These are phyloP conservation scores for Phytopythium vexans DNA, from an alignment of 352 stramenopile species.

Conservation along the genomic window DNA sequence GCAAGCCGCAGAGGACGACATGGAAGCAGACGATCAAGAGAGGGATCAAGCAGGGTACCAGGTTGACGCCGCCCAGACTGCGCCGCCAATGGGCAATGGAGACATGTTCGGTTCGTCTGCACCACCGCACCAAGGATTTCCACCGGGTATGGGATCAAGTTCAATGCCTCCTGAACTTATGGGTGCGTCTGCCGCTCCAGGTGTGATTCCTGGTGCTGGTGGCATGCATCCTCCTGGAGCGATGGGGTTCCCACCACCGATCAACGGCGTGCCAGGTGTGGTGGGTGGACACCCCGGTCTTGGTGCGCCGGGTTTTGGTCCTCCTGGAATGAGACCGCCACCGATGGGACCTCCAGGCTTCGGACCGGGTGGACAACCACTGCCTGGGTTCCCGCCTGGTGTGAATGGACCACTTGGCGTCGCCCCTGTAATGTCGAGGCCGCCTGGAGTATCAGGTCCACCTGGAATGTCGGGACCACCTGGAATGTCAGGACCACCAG, in stretches of 20 bases:
- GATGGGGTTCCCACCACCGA: no score
- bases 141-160: not conserved
- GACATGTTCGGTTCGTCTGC: not conserved
- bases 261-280: no score
- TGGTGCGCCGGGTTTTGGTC: slow-evolving; percentile 10
- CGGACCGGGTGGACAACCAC: slow-evolving; percentile 1
- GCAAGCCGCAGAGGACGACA: slow-evolving; percentile 33
- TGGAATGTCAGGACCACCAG: not conserved
- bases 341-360: slow-evolving; percentile 20
- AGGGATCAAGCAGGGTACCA: slow-evolving; percentile 16
- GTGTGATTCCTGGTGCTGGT: not conserved
- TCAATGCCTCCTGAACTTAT: not conserved
- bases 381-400: slow-evolving; percentile 15
- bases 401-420: slow-evolving; percentile 6
- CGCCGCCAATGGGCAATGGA: no score
- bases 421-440: slow-evolving; percentile 12
- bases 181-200: not conserved
- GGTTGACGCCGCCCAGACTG: not conserved
- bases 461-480: slow-evolving; percentile 17
- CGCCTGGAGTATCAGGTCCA: slow-evolving; percentile 23
- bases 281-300: slow-evolving; percentile 6
- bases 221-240: not conserved
- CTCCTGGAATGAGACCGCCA: slow-evolving; percentile 19
- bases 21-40: slow-evolving; percentile 42
- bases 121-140: not conserved